These are phyloP conservation scores for Rhipidocladum racemiflorum DNA, from an alignment of 176 grass and related monocot species.

Conservation along the genomic window DNA sequence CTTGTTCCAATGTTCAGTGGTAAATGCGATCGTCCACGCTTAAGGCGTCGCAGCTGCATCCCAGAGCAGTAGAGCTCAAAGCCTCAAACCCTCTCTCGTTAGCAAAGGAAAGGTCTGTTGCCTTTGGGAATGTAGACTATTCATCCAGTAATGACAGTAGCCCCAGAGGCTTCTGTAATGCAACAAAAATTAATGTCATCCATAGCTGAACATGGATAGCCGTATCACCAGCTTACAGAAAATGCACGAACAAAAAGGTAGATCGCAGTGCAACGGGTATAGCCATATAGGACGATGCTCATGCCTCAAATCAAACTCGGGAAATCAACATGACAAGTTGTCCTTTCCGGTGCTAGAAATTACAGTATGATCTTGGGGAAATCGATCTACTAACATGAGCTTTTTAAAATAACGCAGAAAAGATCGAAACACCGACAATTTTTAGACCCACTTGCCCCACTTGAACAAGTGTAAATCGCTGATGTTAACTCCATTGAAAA, in stretches of 20 bases:
- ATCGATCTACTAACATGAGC: neutral
- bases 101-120: slow-evolving; percentile 77
- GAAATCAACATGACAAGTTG: neutral
- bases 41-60: slow-evolving; percentile 22
- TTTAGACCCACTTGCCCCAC: neutral
- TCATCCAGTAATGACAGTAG: slow-evolving; percentile 86
- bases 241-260: neutral
- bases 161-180: slow-evolving; percentile 79
- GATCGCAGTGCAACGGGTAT: neutral
- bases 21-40: neutral
- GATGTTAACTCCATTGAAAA: neutral
- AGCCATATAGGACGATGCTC: slow-evolving; percentile 6
- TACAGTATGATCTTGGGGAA: slow-evolving; percentile 3
- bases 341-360: neutral
- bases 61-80: no score
- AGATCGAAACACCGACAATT: neutral
- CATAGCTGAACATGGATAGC: neutral
- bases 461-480: neutral
- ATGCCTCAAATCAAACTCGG: neutral
- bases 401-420: neutral
- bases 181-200: slow-evolving; percentile 28
- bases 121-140: slow-evolving; percentile 85
- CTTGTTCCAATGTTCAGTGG: neutral
- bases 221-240: slow-evolving; percentile 8
- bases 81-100: slow-evolving; percentile 72